Base-by-base conservation (phyloP, 345 rosid species). In the Jatropha curcas region DNA sequence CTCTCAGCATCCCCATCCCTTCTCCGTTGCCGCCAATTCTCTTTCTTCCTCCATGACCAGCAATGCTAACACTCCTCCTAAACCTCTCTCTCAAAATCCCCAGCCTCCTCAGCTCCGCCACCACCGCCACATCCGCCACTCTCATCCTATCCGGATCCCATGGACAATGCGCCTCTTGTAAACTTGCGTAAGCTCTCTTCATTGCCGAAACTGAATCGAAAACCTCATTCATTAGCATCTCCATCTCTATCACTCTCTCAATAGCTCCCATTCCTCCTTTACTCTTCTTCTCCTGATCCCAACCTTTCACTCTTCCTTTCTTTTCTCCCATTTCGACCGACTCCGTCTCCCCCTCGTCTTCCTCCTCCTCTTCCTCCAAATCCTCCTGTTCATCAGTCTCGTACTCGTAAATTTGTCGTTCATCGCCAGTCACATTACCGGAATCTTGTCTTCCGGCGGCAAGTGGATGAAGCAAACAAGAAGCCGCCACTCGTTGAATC, bases 81-180 rank as follows among this genome's bases (percentile, higher is more conserved):
- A 84, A 89, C 70, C 92, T 87, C 82, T 92, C 97, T 74, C 92
- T 82, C 73, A 92, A 73, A 45, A 81, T 86, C 27, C 83, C 91
- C 13, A 94, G 64, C 88, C 80, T 88, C 82, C 91, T 83, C 73
- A 94, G 71, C 87, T 90, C 97, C 53, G 86, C 90, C 56, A 90
- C 93, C 83, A 92, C 89, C 43, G 90, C 90, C 75, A 86, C 77
- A 57, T 94, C 98, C 35, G 98, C 97, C 31, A 68, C 87, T 77
- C 93, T 82, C 89, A 94, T 90, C 82, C 86, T 86, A 82, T 90
- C 97, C 37, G 92, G 95, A 77, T 94, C 97, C 98, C 98, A 94
- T 33, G 98, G 98, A 20, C 88, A 86, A 71, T 94, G 98, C 33
- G 98, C 98, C 56, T 94, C 98, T 62, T 94, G 97, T 27, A 92